These are phyloP conservation scores for Alopecurus myosuroides DNA, from an alignment of 176 grass and related monocot genomes.

Conservation along the genomic window DNA sequence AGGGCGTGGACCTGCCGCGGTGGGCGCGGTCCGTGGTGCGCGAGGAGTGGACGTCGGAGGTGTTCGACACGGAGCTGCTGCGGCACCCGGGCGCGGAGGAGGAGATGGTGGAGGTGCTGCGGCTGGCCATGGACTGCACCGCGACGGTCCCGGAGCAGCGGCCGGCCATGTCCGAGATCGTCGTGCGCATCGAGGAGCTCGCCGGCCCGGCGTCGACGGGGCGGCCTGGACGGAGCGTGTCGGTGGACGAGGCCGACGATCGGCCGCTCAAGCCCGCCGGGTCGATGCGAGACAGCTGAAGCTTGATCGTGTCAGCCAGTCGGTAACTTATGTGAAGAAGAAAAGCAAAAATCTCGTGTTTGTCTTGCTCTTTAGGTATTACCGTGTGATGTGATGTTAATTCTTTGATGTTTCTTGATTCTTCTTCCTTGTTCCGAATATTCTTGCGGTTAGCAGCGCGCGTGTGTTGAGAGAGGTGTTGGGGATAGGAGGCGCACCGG, in stretches of 20 bases:
- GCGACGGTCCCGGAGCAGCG: slow-evolving; percentile 33
- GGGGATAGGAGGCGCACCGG: background rate
- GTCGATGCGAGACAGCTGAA: slow-evolving; percentile 24
- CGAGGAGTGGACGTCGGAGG: slow-evolving; percentile 67
- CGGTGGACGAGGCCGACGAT: slow-evolving; percentile 57
- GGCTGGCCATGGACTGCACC: slow-evolving; percentile 65
- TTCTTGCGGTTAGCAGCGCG: slow-evolving; percentile 24
- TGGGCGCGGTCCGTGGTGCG: slow-evolving; percentile 65
- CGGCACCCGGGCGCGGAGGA: slow-evolving; percentile 52
- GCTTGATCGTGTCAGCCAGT: background rate
- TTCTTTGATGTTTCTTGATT: slow-evolving; percentile 34
- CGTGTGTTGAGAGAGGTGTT: background rate
- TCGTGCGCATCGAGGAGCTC: slow-evolving; percentile 53
- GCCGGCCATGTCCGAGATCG: slow-evolving; percentile 55
- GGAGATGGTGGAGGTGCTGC: slow-evolving; percentile 76
- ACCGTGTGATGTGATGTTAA: slow-evolving; percentile 24
- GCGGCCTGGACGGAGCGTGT: slow-evolving; percentile 26
- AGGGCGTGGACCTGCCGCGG: slow-evolving; percentile 67
- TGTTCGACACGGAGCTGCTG: slow-evolving; percentile 73
- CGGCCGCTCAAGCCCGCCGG: slow-evolving; percentile 49
- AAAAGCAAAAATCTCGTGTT: background rate
- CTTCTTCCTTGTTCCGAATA: background rate
- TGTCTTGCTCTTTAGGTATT: background rate
- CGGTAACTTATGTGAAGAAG: slow-evolving; percentile 27
- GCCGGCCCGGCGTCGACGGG: background rate